phyloP scores from a whole-genome alignment of 2,329 filamentous ascomycete genomes.

The Aspergillus niger region DNA sequence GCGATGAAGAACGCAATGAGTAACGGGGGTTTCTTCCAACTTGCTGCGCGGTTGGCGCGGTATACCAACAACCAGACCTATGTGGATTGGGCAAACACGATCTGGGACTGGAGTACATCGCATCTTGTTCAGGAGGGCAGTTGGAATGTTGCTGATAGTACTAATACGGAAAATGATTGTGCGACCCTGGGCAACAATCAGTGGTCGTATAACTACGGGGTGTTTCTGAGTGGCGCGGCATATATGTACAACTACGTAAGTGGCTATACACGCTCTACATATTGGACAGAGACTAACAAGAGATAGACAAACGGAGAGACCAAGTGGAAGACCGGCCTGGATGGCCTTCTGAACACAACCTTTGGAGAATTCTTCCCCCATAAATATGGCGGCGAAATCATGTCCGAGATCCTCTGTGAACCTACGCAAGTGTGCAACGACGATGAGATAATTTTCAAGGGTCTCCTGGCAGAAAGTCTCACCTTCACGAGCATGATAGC shows the following conservation, averaged over 20 bases:
- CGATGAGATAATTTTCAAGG: conserved; percentile 65
- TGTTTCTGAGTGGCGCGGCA: conserved; percentile 55
- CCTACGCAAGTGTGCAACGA: conserved; percentile 53
- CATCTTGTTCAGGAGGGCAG: conserved; percentile 49
- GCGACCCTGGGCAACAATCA: conserved; percentile 50
- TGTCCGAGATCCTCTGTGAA: conserved; percentile 62
- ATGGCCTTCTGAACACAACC: conserved; percentile 59
- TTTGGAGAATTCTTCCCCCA: conserved; percentile 53
- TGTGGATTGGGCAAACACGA: conserved; percentile 64
- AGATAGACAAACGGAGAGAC: conserved; percentile 32
- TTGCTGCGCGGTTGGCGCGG: conserved; percentile 18
- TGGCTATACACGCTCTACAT: background rate
- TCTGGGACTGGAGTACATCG: conserved; percentile 57
- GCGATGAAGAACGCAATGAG: conserved; percentile 17
- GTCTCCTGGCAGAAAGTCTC: conserved; percentile 60
- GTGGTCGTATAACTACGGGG: conserved; percentile 58
- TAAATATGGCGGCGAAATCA: conserved; percentile 43
- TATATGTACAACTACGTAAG: conserved; percentile 55
- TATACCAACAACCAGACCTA: conserved; percentile 20
- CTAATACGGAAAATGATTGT: conserved; percentile 53
- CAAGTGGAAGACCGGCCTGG: conserved; percentile 54
- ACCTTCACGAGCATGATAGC: conserved; percentile 57
- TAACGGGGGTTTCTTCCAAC: conserved; percentile 21
- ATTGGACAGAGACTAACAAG: background rate
- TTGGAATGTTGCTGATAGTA: conserved; percentile 54